Conservation (phyloP, 306 rosid genomes). For the Corylus heterophylla region DNA sequence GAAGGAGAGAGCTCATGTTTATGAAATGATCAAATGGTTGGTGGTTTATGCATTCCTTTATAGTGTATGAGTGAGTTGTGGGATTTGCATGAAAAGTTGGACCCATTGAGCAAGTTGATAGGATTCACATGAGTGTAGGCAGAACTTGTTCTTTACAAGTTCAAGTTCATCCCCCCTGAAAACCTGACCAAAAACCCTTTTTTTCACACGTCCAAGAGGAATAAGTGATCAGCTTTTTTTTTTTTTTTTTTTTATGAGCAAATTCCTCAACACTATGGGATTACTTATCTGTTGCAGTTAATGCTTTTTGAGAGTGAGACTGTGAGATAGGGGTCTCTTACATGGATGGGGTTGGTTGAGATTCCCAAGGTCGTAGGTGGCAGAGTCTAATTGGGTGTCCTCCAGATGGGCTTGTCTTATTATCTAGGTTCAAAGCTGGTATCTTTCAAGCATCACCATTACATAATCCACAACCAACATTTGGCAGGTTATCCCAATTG, state of each 20-base stretch:
- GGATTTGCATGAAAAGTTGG: not conserved
- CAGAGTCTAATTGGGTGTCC: not conserved
- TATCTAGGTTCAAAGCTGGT: not conserved
- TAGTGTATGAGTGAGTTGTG: not conserved
- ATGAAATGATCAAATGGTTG: not conserved
- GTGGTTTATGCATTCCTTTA: not conserved
- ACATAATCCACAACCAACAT: constrained; percentile 1
- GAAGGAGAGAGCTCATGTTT: not conserved
- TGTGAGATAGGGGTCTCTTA: not conserved
- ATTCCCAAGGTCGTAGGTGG: constrained; percentile 6
- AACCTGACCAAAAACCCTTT: not conserved
- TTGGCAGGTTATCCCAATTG: constrained; percentile 9
- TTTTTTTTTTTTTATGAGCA: not conserved
- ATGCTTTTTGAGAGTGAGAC: not conserved
- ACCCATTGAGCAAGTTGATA: not conserved
- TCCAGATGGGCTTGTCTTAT: not conserved
- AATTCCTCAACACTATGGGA: not conserved
- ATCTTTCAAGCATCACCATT: not conserved
- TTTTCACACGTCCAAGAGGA: not conserved
- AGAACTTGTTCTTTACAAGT: not conserved
- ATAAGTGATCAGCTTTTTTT: not conserved
- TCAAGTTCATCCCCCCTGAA: constrained; percentile 9
- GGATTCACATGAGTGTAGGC: not conserved
- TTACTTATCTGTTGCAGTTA: constrained; percentile 2
- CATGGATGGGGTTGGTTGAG: constrained; percentile 21